Conservation (phyloP, 202 grass and related monocot genomes). For the Saccharum hybrid region DNA sequence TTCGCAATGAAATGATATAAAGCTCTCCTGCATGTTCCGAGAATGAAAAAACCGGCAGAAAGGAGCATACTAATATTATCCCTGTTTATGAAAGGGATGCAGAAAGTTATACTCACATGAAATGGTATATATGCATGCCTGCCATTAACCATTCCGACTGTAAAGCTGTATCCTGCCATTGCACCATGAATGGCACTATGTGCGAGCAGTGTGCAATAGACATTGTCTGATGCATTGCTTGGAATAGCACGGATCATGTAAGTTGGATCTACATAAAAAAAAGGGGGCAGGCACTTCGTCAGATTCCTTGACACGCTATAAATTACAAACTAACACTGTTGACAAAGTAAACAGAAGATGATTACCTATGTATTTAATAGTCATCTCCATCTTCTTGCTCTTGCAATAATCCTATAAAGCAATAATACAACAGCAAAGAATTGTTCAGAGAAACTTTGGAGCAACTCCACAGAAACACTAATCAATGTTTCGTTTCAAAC, state of each 20-base stretch:
- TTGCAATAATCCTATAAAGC: slow-evolving; percentile 73
- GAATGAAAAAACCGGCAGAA: neutral
- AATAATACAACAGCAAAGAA: slow-evolving; percentile 4
- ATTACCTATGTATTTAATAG: slow-evolving; percentile 99
- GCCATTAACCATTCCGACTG: slow-evolving; percentile 82
- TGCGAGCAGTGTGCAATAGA: slow-evolving; percentile 90
- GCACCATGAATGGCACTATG: slow-evolving; percentile 98
- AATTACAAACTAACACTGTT: slow-evolving; percentile 20
- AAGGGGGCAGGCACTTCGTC: neutral
- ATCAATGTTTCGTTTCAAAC: neutral
- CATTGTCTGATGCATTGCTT: slow-evolving; percentile 96
- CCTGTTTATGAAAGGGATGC: neutral
- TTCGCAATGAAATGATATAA: neutral
- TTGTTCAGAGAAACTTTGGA: slow-evolving; percentile 20
- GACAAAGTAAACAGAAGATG: slow-evolving; percentile 25
- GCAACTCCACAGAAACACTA: neutral
- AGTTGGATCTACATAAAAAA: slow-evolving; percentile 84
- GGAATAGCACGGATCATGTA: slow-evolving; percentile 99
- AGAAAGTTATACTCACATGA: slow-evolving; percentile 64
- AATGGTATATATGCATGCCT: slow-evolving; percentile 95
- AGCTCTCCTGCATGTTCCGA: neutral
- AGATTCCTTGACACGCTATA: slow-evolving; percentile 9
- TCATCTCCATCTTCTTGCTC: slow-evolving; percentile 83
- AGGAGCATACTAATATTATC: slow-evolving; percentile 27
- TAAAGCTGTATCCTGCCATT: slow-evolving; percentile 99